Conservation (phyloP, 2,329 filamentous ascomycete genomes). For the Teratosphaeria viscida region DNA sequence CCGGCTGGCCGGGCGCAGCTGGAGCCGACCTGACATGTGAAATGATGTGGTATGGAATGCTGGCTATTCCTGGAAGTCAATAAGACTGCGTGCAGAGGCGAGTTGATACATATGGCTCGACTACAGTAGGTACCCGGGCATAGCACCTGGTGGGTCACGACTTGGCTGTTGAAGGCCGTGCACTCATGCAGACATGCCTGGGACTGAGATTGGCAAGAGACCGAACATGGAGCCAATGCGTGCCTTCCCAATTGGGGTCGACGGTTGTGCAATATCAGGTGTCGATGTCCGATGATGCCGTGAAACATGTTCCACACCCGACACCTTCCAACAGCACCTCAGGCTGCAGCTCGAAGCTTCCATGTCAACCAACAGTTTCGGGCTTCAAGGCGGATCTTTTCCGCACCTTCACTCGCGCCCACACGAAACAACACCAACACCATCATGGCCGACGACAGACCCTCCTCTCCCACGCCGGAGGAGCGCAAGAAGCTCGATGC, state of each 20-base stretch:
- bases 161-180: no score
- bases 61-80: not conserved
- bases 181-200: no score
- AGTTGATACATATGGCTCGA: not conserved
- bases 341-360: not conserved
- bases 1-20: not conserved
- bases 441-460: conserved; percentile 17
- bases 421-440: not conserved
- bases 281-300: not conserved
- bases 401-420: conserved; percentile 1
- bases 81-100: not conserved
- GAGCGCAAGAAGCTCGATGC: conserved; percentile 47
- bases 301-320: no score
- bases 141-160: no score
- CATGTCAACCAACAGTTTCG: not conserved
- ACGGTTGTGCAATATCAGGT: not conserved
- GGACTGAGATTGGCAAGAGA: no score
- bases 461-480: conserved; percentile 39
- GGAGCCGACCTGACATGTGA: not conserved
- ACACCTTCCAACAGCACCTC: not conserved
- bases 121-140: no score
- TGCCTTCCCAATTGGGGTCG: not conserved
- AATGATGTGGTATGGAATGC: not conserved
- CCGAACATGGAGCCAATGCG: not conserved
- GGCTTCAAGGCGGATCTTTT: conserved; percentile 2